phyloP scores from a whole-genome alignment of 2,329 filamentous ascomycete genomes.

The Fusarium praegraminearum region DNA sequence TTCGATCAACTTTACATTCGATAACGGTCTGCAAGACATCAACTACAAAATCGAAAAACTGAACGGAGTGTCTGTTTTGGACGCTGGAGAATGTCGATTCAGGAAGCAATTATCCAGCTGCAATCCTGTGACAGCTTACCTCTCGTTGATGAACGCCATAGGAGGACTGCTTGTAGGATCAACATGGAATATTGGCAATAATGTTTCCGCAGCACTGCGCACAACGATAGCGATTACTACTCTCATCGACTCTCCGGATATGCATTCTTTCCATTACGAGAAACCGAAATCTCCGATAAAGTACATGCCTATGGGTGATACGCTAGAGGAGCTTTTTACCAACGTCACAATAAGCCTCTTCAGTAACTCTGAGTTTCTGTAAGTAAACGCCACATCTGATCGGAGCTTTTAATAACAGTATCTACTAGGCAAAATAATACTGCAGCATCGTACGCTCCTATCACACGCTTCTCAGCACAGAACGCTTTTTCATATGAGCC shows the following conservation, averaged over 20 bases:
- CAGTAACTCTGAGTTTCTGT: not conserved
- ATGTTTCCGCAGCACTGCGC: not conserved
- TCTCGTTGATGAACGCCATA: not conserved
- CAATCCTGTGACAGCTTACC: not conserved
- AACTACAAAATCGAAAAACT: not conserved
- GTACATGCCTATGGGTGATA: not conserved
- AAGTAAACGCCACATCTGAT: accelerated
- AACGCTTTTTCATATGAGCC: conserved; percentile 12
- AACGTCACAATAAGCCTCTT: conserved; percentile 20
- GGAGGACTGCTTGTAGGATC: not conserved
- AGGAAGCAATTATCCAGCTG: accelerated
- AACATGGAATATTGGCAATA: accelerated
- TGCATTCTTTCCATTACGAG: accelerated
- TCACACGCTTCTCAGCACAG: not conserved
- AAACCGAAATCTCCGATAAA: not conserved
- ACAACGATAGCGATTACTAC: accelerated
- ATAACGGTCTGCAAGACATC: conserved; percentile 1
- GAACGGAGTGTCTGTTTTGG: not conserved
- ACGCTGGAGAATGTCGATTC: accelerated
- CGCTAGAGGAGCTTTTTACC: conserved; percentile 1
- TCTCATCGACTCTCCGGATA: not conserved
- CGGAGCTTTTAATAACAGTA: accelerated
- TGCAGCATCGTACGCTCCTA: not conserved
- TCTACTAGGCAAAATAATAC: conserved; percentile 4
- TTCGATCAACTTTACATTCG: conserved; percentile 1